Evolutionary conservation across 2,329 filamentous ascomycete species (phyloP).

Genomic region (Cladophialophora immunda): DNA sequence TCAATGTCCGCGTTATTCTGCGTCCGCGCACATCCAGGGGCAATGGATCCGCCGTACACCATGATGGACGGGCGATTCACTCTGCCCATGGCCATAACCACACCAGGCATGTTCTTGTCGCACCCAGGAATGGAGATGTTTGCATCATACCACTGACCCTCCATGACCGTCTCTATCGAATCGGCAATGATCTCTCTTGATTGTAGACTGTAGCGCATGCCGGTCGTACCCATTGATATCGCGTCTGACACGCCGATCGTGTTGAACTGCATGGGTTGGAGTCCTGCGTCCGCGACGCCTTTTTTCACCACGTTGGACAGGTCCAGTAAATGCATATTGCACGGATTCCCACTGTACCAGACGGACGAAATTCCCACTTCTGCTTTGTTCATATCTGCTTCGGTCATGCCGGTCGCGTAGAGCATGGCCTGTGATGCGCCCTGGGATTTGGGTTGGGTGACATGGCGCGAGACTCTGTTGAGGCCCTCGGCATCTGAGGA

Average conservation of each 20-base stretch:
- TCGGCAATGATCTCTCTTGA: constrained; percentile 97
- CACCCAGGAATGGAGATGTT: constrained; percentile 97
- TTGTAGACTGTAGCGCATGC: constrained; percentile 95
- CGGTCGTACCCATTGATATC: constrained; percentile 97
- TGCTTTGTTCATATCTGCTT: constrained; percentile 91
- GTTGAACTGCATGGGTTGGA: constrained; percentile 97
- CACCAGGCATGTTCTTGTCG: constrained; percentile 99
- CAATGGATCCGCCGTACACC: constrained; percentile 96
- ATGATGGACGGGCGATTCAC: constrained; percentile 95
- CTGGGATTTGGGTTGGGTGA: constrained; percentile 98
- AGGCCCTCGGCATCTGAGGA: constrained; percentile 53
- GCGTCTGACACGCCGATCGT: constrained; percentile 97
- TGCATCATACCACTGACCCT: constrained; percentile 97
- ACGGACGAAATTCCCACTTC: constrained; percentile 98
- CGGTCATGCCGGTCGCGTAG: constrained; percentile 88
- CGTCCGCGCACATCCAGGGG: constrained; percentile 81
- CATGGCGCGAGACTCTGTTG: constrained; percentile 83
- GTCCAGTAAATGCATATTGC: constrained; percentile 98
- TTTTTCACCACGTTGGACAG: constrained; percentile 81
- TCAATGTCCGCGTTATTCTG: constrained; percentile 82
- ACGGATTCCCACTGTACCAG: constrained; percentile 98
- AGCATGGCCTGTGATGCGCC: constrained; percentile 99
- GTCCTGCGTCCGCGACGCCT: constrained; percentile 75
- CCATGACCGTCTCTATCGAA: constrained; percentile 98
- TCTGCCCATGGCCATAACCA: constrained; percentile 91